Evolutionary conservation across 2,329 filamentous ascomycete species (phyloP).

Genomic region (Fusarium sacchari): DNA sequence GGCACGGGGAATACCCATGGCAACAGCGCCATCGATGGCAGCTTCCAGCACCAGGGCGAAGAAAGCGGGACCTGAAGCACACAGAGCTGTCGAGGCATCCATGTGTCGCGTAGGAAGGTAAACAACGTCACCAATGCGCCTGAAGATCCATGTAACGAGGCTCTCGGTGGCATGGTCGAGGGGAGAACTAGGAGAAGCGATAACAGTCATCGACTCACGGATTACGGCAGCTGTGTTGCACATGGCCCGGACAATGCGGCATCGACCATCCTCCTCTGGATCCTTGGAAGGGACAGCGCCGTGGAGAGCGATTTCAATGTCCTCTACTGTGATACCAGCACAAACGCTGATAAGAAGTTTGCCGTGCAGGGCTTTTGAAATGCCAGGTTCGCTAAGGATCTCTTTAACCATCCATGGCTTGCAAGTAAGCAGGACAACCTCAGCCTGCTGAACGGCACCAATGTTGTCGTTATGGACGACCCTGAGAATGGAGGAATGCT

Average conservation of each 20-base stretch:
- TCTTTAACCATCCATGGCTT: constrained; percentile 80
- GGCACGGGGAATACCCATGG: constrained; percentile 78
- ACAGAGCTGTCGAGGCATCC: constrained; percentile 79
- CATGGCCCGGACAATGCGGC: constrained; percentile 80
- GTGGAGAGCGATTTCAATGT: constrained; percentile 74
- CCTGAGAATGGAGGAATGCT: constrained; percentile 70
- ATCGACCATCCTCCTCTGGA: constrained; percentile 59
- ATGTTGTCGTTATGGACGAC: constrained; percentile 80
- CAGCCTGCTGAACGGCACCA: constrained; percentile 70
- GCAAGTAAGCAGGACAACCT: constrained; percentile 81
- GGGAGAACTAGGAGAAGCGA: constrained; percentile 70
- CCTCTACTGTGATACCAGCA: constrained; percentile 76
- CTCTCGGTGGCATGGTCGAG: constrained; percentile 62
- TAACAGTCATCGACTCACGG: constrained; percentile 83
- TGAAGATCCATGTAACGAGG: constrained; percentile 81
- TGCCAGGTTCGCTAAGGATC: constrained; percentile 73
- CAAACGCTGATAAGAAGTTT: constrained; percentile 86
- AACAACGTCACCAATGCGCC: constrained; percentile 75
- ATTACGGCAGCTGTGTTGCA: constrained; percentile 86
- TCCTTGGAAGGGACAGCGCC: constrained; percentile 60
- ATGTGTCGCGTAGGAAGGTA: constrained; percentile 73
- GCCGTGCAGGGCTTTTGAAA: constrained; percentile 76
- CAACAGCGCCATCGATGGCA: constrained; percentile 79
- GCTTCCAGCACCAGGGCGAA: constrained; percentile 80
- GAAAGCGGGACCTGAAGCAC: constrained; percentile 80